A percentile compares a stretch with the other conserved stretches of the same genome.
Evolutionary conservation across 768 basidiomycete species (phyloP).

Genomic region (Obba rivulosa): DNA sequence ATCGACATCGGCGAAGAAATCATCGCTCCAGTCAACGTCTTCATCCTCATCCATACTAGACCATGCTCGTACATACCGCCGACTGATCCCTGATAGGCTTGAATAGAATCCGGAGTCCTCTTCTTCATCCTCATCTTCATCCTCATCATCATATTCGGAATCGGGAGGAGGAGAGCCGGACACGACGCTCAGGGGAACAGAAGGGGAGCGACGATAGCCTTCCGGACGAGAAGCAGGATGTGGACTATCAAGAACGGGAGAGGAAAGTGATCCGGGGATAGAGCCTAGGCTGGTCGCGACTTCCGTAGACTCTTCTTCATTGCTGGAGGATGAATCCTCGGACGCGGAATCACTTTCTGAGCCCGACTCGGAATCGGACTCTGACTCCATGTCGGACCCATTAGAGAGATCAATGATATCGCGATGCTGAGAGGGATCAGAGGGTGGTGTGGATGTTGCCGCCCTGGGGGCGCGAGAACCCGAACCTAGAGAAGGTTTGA

Average conservation of each 20-base stretch:
- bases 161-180: slow-evolving; percentile 62
- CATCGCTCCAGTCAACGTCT: slow-evolving; percentile 31
- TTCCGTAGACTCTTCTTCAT: slow-evolving; percentile 15
- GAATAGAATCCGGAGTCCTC: slow-evolving; percentile 32
- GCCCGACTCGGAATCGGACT: slow-evolving; percentile 29
- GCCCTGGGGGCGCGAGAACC: slow-evolving; percentile 20
- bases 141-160: slow-evolving; percentile 60
- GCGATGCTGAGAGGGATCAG: slow-evolving; percentile 10
- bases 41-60: slow-evolving; percentile 15
- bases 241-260: slow-evolving; percentile 39
- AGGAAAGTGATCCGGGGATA: slow-evolving; percentile 55
- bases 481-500: slow-evolving; percentile 42
- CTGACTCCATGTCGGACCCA: slow-evolving; percentile 30
- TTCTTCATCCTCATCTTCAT: slow-evolving; percentile 57
- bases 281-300: slow-evolving; percentile 18
- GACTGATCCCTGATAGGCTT: slow-evolving; percentile 23
- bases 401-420: slow-evolving; percentile 38
- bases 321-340: slow-evolving; percentile 33
- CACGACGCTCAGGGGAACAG: slow-evolving; percentile 48
- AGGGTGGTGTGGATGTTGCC: slow-evolving; percentile 15
- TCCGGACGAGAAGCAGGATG: slow-evolving; percentile 23
- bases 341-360: slow-evolving; percentile 36
- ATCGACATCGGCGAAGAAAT: slow-evolving; percentile 41
- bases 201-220: slow-evolving; percentile 49
- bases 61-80: no score